Conservation (phyloP, 257 asterid genomes). For the Cruciata laevipes region DNA sequence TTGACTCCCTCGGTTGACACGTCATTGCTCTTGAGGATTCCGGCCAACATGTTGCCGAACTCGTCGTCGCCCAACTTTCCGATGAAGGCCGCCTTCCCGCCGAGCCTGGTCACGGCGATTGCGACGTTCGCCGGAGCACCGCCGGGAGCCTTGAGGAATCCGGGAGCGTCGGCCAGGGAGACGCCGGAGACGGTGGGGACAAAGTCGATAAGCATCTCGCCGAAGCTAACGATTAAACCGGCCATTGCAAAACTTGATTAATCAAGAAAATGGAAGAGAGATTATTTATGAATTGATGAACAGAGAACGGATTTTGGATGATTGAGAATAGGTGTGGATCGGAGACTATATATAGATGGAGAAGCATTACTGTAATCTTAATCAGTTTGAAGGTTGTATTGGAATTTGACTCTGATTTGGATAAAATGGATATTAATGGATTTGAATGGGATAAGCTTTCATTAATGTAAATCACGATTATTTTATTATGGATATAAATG, state of each 20-base stretch:
- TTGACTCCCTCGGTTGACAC: not conserved
- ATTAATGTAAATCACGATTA: too few species aligned
- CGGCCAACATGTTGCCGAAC: slow-evolving; percentile 2
- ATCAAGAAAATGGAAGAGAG: not conserved
- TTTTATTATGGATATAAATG: not conserved
- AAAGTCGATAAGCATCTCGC: not conserved
- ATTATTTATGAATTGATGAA: not conserved
- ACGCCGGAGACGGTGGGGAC: slow-evolving; percentile 1
- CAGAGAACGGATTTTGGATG: not conserved
- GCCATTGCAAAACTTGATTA: not conserved
- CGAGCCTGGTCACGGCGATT: not conserved
- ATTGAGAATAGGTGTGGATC: not conserved
- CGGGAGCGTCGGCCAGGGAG: not conserved
- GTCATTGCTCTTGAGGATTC: not conserved
- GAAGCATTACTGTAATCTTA: not conserved
- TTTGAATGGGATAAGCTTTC: too few species aligned
- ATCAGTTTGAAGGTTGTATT: not conserved
- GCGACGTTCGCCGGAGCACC: not conserved
- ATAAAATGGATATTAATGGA: not conserved
- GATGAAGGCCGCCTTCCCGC: not conserved
- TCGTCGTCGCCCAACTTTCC: not conserved
- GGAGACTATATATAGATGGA: not conserved
- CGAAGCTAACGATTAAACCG: not conserved
- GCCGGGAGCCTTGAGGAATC: not conserved
- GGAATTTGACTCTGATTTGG: not conserved